These are phyloP conservation scores for Morella rubra DNA, from an alignment of 306 rosid genomes.

Conservation along the genomic window DNA sequence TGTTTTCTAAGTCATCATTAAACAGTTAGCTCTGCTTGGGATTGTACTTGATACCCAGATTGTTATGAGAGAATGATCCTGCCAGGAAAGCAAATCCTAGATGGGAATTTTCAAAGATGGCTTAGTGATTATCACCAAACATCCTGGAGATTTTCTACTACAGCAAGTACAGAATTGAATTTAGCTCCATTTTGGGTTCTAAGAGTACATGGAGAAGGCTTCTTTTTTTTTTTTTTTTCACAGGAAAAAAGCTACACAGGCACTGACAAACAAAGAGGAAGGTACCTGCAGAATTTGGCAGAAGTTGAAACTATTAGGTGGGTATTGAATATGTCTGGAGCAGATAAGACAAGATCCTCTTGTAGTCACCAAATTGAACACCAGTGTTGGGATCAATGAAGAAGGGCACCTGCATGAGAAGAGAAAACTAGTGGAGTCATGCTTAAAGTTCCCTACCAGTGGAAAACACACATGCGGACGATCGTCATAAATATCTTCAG, in stretches of 20 bases:
- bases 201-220: no score
- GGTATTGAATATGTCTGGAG: constrained; percentile 65
- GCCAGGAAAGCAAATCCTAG: no score
- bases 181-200: no score
- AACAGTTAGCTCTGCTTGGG: no score
- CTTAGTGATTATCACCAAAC: no score
- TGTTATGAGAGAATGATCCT: no score
- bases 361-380: constrained; percentile 61
- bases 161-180: no score
- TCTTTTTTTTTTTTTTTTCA: no score
- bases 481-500: background rate
- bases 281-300: background rate
- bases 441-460: constrained; percentile 19
- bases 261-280: background rate
- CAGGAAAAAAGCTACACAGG: background rate
- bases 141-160: no score
- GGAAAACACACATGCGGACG: background rate
- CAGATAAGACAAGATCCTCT: constrained; percentile 64
- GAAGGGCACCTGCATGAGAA: constrained; percentile 64
- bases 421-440: constrained; percentile 14
- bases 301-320: constrained; percentile 14
- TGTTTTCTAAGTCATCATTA: no score
- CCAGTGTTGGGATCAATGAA: constrained; percentile 76
- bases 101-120: no score
- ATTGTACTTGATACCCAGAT: no score